Evolutionary conservation across 148 eudicot species (phyloP).

Genomic region (Limonium bicolor): DNA sequence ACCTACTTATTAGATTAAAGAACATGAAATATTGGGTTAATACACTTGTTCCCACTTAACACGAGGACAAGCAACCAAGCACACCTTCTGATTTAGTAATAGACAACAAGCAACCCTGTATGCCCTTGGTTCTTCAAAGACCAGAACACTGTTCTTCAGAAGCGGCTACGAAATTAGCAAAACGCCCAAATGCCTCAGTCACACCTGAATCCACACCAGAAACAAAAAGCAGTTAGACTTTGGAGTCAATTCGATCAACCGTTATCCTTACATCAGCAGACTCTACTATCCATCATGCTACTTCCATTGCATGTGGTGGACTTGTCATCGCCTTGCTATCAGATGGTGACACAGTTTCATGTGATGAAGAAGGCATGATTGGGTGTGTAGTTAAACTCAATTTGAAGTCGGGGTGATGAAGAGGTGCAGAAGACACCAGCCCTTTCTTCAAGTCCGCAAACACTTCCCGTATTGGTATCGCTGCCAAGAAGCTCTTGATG

Average conservation of each 20-base stretch:
- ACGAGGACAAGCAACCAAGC: no score
- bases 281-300: background rate
- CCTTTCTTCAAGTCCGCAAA: slow-evolving; percentile 83
- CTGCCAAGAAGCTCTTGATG: slow-evolving; percentile 78
- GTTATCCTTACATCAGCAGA: background rate
- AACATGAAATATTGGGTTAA: no score
- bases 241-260: no score
- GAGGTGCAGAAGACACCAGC: slow-evolving; percentile 38
- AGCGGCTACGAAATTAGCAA: no score
- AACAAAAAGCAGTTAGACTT: slow-evolving; percentile 7
- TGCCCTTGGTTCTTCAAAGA: no score
- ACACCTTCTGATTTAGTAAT: no score
- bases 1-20: no score
- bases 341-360: slow-evolving; percentile 5
- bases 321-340: background rate
- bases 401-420: slow-evolving; percentile 75
- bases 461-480: slow-evolving; percentile 76
- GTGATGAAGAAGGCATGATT: no score
- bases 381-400: slow-evolving; percentile 73
- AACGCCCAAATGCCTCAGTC: background rate
- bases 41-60: no score
- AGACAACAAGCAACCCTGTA: no score
- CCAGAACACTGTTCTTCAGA: no score
- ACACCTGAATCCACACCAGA: no score
- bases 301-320: slow-evolving; percentile 2